Conservation (phyloP, 129 eudicot genomes). For the Dittrichia graveolens region DNA sequence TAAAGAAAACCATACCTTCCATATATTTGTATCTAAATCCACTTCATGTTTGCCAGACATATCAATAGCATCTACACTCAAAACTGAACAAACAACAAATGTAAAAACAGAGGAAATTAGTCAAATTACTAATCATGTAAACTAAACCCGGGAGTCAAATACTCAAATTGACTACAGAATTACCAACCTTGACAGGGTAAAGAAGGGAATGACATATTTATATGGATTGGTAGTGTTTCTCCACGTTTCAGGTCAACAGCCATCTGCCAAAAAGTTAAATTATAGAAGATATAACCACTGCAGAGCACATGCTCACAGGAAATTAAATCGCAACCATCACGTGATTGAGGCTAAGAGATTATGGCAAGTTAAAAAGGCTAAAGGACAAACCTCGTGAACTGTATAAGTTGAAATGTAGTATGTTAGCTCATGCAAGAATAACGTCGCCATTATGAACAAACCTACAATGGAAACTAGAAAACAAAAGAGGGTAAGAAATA, state of each 20-base stretch:
- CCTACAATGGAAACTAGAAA: conserved; percentile 78
- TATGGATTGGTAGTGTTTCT: conserved; percentile 96
- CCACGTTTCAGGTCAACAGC: conserved; percentile 95
- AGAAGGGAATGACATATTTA: conserved; percentile 95
- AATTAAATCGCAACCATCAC: not conserved
- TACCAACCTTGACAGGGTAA: conserved; percentile 92
- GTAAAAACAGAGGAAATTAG: not conserved
- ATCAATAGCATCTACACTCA: conserved; percentile 98
- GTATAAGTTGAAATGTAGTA: conserved; percentile 83
- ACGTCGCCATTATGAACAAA: conserved; percentile 81
- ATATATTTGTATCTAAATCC: conserved; percentile 97
- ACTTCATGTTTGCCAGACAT: conserved; percentile 99
- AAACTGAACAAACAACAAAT: conserved; percentile 52
- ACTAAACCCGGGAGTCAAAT: conserved; percentile 13
- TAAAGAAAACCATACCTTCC: conserved; percentile 71
- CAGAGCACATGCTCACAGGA: not conserved
- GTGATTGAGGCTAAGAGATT: not conserved
- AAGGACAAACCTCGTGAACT: conserved; percentile 75
- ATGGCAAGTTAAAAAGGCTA: not conserved
- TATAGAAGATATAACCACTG: conserved; percentile 5
- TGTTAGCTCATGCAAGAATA: conserved; percentile 84
- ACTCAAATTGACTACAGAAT: conserved; percentile 19
- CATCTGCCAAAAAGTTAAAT: conserved; percentile 60
- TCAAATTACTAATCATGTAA: not conserved
- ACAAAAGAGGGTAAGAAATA: conserved; percentile 14